Conservation (phyloP, 192 early-diverging fungal genomes). For the Podila horticola region DNA sequence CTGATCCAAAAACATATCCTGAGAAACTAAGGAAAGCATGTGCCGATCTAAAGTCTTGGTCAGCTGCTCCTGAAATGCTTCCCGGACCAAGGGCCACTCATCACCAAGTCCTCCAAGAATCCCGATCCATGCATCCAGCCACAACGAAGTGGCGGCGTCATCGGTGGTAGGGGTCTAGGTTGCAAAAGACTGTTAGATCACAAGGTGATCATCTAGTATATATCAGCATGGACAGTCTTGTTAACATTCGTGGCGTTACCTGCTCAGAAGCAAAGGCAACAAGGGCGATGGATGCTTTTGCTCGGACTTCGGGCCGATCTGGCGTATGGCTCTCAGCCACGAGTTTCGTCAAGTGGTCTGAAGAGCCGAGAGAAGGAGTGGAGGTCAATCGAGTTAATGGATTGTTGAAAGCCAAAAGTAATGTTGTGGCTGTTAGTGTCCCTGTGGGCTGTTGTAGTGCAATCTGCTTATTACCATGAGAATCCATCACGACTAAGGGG, state of each 20-base stretch:
- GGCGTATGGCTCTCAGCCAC: conserved; percentile 11
- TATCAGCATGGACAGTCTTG: no score
- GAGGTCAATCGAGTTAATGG: not conserved
- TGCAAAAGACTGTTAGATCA: no score
- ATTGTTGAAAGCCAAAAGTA: not conserved
- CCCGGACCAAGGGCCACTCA: conserved; percentile 33
- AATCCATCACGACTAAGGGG: no score
- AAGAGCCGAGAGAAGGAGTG: not conserved
- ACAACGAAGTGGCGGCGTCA: not conserved
- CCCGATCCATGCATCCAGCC: conserved; percentile 14
- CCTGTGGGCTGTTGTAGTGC: no score
- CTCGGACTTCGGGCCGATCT: conserved; percentile 36
- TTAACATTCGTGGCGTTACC: not conserved
- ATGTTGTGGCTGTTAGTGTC: not conserved
- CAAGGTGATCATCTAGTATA: no score
- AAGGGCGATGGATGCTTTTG: conserved; percentile 32
- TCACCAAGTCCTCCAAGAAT: conserved; percentile 16
- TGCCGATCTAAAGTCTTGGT: not conserved
- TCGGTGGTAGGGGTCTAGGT: not conserved
- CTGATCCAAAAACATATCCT: conserved; percentile 7
- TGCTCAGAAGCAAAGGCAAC: conserved; percentile 12
- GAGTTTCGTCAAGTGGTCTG: conserved; percentile 17
- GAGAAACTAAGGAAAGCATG: not conserved
- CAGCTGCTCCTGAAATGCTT: conserved; percentile 32
- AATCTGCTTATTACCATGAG: no score